Percentiles rank a stretch among this genome's conserved stretches.
These are phyloP conservation scores for Leccinum rimulosum DNA, from an alignment of 768 basidiomycete genomes.

Conservation along the genomic window DNA sequence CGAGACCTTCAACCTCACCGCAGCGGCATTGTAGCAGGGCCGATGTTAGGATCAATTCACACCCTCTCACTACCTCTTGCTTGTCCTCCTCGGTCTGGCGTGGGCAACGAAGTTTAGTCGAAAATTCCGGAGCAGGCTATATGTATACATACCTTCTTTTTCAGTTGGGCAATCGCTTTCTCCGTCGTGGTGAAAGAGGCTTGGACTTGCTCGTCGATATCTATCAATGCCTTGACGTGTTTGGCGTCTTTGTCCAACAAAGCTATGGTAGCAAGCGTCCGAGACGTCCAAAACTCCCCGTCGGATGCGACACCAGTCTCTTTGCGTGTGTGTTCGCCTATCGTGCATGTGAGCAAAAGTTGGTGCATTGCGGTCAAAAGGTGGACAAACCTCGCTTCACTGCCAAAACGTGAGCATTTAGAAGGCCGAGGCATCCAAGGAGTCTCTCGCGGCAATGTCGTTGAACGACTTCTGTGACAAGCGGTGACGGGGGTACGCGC, in stretches of 20 bases:
- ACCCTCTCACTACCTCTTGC: conserved; percentile 50
- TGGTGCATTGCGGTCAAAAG: neutral
- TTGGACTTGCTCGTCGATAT: conserved; percentile 54
- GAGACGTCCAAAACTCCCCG: conserved; percentile 78
- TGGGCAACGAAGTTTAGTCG: neutral
- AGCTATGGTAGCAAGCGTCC: conserved; percentile 55
- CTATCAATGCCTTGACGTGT: conserved; percentile 53
- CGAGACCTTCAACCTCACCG: conserved; percentile 54
- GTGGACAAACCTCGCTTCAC: conserved; percentile 48
- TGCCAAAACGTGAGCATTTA: conserved; percentile 55
- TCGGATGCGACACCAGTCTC: conserved; percentile 61
- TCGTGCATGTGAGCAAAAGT: neutral
- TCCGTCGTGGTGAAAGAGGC: conserved; percentile 44
- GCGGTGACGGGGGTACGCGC: conserved; percentile 57
- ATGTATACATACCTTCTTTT: conserved; percentile 36
- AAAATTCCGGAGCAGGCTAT: neutral
- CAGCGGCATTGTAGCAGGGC: conserved; percentile 73
- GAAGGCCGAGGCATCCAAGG: conserved; percentile 69
- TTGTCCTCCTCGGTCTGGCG: conserved; percentile 14
- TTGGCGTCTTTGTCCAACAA: conserved; percentile 64
- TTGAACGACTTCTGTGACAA: conserved; percentile 72
- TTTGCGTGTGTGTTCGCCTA: conserved; percentile 51
- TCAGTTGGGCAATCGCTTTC: conserved; percentile 41
- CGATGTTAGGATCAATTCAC: conserved; percentile 67
- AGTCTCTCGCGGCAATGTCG: conserved; percentile 66